Percentiles rank a stretch among this genome's conserved stretches.
Evolutionary conservation across 2,329 filamentous ascomycete species (phyloP).

Genomic region (Fusarium sp.): DNA sequence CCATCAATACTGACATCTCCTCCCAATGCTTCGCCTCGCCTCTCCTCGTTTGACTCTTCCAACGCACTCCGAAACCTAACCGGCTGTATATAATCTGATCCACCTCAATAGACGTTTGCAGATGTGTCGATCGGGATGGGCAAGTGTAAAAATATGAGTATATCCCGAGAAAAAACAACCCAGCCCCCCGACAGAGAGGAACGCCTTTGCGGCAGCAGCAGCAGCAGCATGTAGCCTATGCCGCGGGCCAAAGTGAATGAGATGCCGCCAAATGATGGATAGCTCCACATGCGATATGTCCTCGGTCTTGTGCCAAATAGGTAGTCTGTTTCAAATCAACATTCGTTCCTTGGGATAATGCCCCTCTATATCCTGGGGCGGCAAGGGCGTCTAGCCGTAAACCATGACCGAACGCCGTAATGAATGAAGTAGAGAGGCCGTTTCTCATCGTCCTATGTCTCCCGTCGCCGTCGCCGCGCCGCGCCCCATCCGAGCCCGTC

Average conservation of each 20-base stretch:
- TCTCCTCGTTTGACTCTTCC: slow-evolving; percentile 15
- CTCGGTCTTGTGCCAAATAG: slow-evolving; percentile 26
- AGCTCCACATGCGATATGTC: slow-evolving; percentile 28
- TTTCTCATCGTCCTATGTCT: slow-evolving; percentile 38
- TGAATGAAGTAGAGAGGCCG: slow-evolving; percentile 40
- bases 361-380: slow-evolving; percentile 32
- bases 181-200: slow-evolving; percentile 18
- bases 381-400: slow-evolving; percentile 38
- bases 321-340: slow-evolving; percentile 31
- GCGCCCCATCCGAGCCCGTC: slow-evolving; percentile 11
- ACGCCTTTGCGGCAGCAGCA: slow-evolving; percentile 26
- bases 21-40: slow-evolving; percentile 14
- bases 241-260: slow-evolving; percentile 29
- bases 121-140: slow-evolving; percentile 26
- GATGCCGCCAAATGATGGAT: slow-evolving; percentile 34
- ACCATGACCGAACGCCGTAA: slow-evolving; percentile 40
- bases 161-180: slow-evolving; percentile 20
- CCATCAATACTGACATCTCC: slow-evolving; percentile 38
- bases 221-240: slow-evolving; percentile 14
- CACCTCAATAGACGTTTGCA: slow-evolving; percentile 25
- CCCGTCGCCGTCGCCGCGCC: slow-evolving; percentile 17
- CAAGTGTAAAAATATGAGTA: slow-evolving; percentile 29
- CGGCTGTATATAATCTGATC: slow-evolving; percentile 29
- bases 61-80: slow-evolving; percentile 17
- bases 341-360: slow-evolving; percentile 29